Evolutionary conservation across 345 rosid genomes (phyloP), one percentile per base, ranked within the genome.

Genomic region (Psidium friedrichsthalianum): DNA sequence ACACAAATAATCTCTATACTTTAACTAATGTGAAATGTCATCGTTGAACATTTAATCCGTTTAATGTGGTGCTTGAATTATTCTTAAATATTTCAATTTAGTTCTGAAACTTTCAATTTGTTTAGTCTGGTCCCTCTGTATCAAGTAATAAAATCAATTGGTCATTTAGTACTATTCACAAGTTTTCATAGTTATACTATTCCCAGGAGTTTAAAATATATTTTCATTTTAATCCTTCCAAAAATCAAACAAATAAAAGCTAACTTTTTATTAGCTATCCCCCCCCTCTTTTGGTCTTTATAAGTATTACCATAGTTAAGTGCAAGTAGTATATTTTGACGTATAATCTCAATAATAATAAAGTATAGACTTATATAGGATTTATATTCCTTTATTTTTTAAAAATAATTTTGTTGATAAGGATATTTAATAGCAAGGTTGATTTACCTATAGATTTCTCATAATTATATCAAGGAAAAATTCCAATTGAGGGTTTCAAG

Each of bases 121-220:
- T 64, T 64, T 1, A 1, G 0, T 32, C 0, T 0, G 21, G 40
- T 8, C 1, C 10, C 44, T 32, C 10, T 16, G 32, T 32, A 64
- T 64, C 2, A 22, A 11, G 16, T 64, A 1, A 64, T 32, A 32
- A 8, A 64, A 6, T 32, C 0, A 32, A 32, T 64, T 6, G 1
- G 0, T 16, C 6, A 18, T 64, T 64, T 1, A 2, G 29, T 32
- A 32, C 2, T 64, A 32, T 32, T 64, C 1, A 32, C 24, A 32
- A 64, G 12, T 64, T 64, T 32, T 64, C 22, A 32, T 32, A 29
- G 8, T 32, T 16, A 32, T 22, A 64, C 2, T 8, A 20, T 64
- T 64, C 3, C 11, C 22, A 0, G 10, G 44, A 32, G 32, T 64
- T 64, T 32, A 32, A 5, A 29, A 64, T 14, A 7, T 7, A 3